Evolutionary conservation across 2,329 filamentous ascomycete genomes (phyloP).

Genomic region (Arthroderma sp.): DNA sequence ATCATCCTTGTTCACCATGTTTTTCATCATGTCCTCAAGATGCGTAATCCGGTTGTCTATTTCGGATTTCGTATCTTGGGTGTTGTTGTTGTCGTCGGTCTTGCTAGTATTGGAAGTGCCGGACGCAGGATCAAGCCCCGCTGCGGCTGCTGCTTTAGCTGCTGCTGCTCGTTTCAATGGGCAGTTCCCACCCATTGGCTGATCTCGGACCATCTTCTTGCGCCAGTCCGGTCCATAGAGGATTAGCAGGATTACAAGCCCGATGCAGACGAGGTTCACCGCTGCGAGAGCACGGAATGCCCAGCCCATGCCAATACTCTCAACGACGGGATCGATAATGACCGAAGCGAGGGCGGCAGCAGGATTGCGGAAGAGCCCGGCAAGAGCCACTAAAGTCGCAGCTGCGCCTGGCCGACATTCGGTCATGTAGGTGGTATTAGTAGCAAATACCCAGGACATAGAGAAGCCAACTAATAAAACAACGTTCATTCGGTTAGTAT

Average conservation of each 20-base stretch:
- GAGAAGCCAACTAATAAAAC: background rate
- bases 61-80: too few relatives aligned
- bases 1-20: too few relatives aligned
- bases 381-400: background rate
- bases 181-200: too few relatives aligned
- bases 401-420: background rate
- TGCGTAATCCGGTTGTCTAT: too few relatives aligned
- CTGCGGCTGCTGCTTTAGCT: background rate
- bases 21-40: too few relatives aligned
- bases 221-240: too few relatives aligned
- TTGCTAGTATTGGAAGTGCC: too few relatives aligned
- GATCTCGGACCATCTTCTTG: too few relatives aligned
- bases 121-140: too few relatives aligned
- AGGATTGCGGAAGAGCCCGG: background rate
- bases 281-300: background rate
- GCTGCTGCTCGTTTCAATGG: background rate
- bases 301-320: conserved; percentile 1
- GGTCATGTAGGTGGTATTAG: background rate
- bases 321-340: background rate
- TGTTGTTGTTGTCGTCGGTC: too few relatives aligned
- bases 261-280: background rate
- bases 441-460: conserved; percentile 2
- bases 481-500: background rate
- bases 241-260: background rate
- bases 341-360: background rate